Evolutionary conservation across 164 flowering plant genomes (phyloP), one percentile per base, ranked within the genome.

Genomic region (Magnolia changhungtana): DNA sequence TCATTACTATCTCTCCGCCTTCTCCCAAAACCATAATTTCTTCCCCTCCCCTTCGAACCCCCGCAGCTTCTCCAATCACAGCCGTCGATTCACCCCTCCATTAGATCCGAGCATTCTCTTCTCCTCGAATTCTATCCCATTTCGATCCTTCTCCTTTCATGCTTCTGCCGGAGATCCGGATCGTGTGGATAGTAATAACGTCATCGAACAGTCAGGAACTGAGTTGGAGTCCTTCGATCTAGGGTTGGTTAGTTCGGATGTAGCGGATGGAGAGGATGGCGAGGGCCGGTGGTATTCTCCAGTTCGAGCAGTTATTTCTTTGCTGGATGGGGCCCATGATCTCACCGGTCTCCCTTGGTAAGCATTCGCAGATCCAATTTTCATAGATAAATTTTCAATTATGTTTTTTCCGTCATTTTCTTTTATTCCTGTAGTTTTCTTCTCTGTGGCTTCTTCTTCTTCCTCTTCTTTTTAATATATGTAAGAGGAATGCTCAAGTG

Each of bases 271-370:
- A 18, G 79, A 76, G 69, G 29, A 78, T 31, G 50, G 68, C 49
- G 82, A 67, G 55, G 86, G 73, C 11, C 84, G 80, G 19, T 81
- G 82, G 70, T 75, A 80, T 79, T 79, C 85, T 64, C 92, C 95
- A 0, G 84, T 89, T 63, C 83, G 74, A 0, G 84, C 79, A 0
- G n/a, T 90, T 63, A 82, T 87, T 64, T 79, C 90, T 18, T 55
- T 89, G 81, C 88, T 93, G 2, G 98, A 95, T 84, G 84, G 86
- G 2, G 85, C 55, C 78, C 98, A 93, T 81, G 89, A 89, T 52
- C 72, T 87, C 77, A 87, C 98, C 78, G 92, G 93, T 18, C 82
- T 90, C 69, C 97, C 98, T 67, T 93, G 98, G 98, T 93, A 59
- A 81, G 82, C 37, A 24, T 20, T 72, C 23, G n/a, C 27, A 7